Conservation (phyloP, 345 rosid genomes). For the thale cress (Arabidopsis thaliana) region TAIR10.1 NC_003070.9:1556501-1557000, state of each 20-base stretch:
- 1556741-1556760: constrained; percentile 55
- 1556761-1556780: constrained; percentile 49
- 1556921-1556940: background rate
- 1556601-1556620: background rate
- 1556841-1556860: constrained; percentile 67
- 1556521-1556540: constrained; percentile 64
- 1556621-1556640: constrained; percentile 13
- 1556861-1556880: constrained; percentile 55
- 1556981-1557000: constrained; percentile 49
- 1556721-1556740: constrained; percentile 69
- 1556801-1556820: constrained; percentile 53
- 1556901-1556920: background rate
- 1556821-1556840: constrained; percentile 53
- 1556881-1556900: background rate
- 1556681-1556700: constrained; percentile 64
- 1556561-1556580: constrained; percentile 67
- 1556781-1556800: constrained; percentile 61
- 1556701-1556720: constrained; percentile 67
- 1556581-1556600: constrained; percentile 60
- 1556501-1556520: constrained; percentile 64
- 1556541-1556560: constrained; percentile 58
- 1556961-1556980: constrained; percentile 54
- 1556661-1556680: constrained; percentile 75
- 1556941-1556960: constrained; percentile 54
- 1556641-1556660: constrained; percentile 52